A percentile compares a stretch with the other conserved stretches of the same genome.
Evolutionary conservation across 2,329 filamentous ascomycete genomes (phyloP).

Genomic region (Colletotrichum eremochloae): DNA sequence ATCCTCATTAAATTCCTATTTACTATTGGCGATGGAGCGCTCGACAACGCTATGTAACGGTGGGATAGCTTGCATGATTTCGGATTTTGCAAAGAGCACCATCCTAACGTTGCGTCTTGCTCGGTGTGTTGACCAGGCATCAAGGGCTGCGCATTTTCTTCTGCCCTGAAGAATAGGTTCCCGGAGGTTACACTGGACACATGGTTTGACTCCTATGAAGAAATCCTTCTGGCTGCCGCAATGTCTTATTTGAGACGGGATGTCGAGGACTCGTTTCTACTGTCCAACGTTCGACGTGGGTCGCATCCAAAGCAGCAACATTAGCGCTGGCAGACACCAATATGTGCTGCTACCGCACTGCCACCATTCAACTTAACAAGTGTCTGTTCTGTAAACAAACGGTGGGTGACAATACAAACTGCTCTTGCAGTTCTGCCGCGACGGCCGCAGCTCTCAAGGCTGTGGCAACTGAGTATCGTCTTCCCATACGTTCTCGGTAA

Average conservation of each 20-base stretch:
- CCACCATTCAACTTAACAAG: background rate
- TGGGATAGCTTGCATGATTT: background rate
- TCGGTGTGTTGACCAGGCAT: background rate
- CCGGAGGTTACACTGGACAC: background rate
- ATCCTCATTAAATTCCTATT: background rate
- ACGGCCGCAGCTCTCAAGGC: conserved; percentile 62
- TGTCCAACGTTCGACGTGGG: too few relatives aligned
- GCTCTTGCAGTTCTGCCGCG: conserved; percentile 59
- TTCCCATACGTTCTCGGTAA: conserved; percentile 84
- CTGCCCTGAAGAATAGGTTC: background rate
- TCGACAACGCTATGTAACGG: background rate
- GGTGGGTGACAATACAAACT: conserved; percentile 22
- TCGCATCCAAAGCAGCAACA: background rate
- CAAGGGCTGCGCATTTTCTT: background rate
- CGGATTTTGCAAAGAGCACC: background rate
- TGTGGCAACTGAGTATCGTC: conserved; percentile 73
- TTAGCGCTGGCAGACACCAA: background rate
- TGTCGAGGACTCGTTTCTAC: background rate
- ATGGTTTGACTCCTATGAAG: background rate
- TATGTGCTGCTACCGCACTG: background rate
- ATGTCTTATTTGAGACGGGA: too few relatives aligned
- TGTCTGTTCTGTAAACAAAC: background rate
- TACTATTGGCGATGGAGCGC: background rate
- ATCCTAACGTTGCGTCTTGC: background rate
- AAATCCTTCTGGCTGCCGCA: too few relatives aligned